Base-by-base conservation (phyloP, 2,329 filamentous ascomycete species). In the Penicillium glabrum region DNA sequence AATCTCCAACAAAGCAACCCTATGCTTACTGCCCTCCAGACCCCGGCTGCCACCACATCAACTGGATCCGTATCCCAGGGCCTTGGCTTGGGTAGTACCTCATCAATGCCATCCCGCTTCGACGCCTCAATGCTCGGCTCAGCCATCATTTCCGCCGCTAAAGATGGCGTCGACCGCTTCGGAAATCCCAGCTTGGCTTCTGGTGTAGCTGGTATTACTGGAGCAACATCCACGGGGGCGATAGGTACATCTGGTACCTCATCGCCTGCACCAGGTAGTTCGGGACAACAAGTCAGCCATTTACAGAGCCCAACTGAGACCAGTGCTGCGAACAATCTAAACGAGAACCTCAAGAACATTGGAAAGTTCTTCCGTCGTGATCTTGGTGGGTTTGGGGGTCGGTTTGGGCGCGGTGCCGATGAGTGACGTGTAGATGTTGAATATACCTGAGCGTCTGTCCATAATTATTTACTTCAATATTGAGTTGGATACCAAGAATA, bases 321-420 rank as follows among this genome's bases (percentile, higher is more conserved):
- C 33, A 66, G 64, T 41, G 67, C 85, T 53, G 86, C 88, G 67
- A 85, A 84, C 8, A 91, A 89, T 51, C 84, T 97, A 62, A 96
- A 97, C 71, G 93, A 96, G 75, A 97, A 97, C 75, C 73, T 98
- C 75, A 93, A 91, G 78, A 96, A 91, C 72, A 90, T 99, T 76
- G 93, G 93, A 24, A 97, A 96, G 76, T 97, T 98, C 77, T 98
- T 98, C 79, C 87, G 89, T 61, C 82, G 93, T 61, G 93, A 97
- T 78, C 87, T 93, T 61, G 89, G 90, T 29, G 86, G 87, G 2
- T 83, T 93, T 61, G 88, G 89, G 2, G 85, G 84, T 11, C 79
- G 89, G 62, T 93, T 93, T 72, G 89, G 89, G 46, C 60, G 61
- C 37, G 61, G 56, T 19, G 47, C 55, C 19, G 64, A 67, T 44